Conservation (phyloP, 257 asterid genomes). For the Datura wrightii region DNA sequence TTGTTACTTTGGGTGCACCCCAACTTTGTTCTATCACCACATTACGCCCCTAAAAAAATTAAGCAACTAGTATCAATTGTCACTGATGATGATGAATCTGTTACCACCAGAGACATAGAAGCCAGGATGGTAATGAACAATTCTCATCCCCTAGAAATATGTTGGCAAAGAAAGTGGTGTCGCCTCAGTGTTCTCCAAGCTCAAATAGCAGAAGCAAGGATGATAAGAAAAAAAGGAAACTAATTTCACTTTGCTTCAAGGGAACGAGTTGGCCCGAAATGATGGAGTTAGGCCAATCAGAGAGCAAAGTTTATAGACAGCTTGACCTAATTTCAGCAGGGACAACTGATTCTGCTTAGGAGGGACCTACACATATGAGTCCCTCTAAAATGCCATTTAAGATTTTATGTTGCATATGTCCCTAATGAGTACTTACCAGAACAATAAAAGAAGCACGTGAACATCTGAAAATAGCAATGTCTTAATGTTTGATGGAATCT, state of each 20-base stretch:
- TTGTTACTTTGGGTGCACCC: conserved; percentile 99
- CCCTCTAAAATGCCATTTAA: background rate
- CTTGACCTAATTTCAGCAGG: background rate
- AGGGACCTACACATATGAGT: background rate
- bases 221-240: conserved; percentile 9
- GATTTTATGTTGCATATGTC: background rate
- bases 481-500: background rate
- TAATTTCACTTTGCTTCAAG: conserved; percentile 27
- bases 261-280: conserved; percentile 29
- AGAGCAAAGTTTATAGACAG: conserved; percentile 16
- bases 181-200: conserved; percentile 29
- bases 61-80: conserved; percentile 9
- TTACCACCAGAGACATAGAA: background rate
- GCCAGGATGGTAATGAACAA: background rate
- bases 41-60: conserved; percentile 70
- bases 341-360: background rate
- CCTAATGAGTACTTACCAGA: background rate
- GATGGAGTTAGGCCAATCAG: background rate
- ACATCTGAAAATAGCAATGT: background rate
- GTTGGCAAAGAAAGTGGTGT: background rate
- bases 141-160: conserved; percentile 18
- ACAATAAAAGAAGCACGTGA: background rate
- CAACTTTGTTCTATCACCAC: conserved; percentile 98
- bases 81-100: background rate
- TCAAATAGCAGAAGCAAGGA: conserved; percentile 16